phyloP scores from a whole-genome alignment of 768 basidiomycete genomes.

The Pisolithus tinctorius region DNA sequence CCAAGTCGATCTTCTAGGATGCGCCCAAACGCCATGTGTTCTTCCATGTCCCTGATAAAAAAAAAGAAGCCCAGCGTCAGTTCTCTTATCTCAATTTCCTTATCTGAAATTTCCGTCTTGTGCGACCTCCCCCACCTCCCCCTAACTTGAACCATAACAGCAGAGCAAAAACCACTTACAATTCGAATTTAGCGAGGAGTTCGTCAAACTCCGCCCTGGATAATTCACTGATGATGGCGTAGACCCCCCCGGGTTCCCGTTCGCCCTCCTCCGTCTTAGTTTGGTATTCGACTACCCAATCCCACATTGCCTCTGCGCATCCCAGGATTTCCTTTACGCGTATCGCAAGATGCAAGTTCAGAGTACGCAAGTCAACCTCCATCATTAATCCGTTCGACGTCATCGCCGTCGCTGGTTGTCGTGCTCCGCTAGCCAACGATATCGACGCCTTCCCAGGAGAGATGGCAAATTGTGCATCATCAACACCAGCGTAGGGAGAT shows the following conservation, averaged over 20 bases:
- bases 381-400: conserved; percentile 31
- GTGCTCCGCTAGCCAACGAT: neutral
- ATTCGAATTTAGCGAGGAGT: conserved; percentile 48
- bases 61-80: neutral
- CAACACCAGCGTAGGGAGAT: conserved; percentile 42
- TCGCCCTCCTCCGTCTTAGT: conserved; percentile 7
- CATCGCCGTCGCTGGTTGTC: neutral
- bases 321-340: conserved; percentile 60
- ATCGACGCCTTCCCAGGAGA: conserved; percentile 31
- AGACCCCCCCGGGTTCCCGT: conserved; percentile 3
- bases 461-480: conserved; percentile 37
- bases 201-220: conserved; percentile 58
- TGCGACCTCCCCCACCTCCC: neutral
- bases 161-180: conserved; percentile 38
- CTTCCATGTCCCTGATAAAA: conserved; percentile 54
- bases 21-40: conserved; percentile 42
- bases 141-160: neutral
- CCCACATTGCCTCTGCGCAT: conserved; percentile 77
- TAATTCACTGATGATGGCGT: conserved; percentile 37
- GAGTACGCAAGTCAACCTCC: conserved; percentile 47
- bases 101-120: neutral
- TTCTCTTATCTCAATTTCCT: neutral
- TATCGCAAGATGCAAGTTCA: conserved; percentile 59
- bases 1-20: conserved; percentile 43
- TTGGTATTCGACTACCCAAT: conserved; percentile 56